Base-by-base conservation (phyloP, 805 yeast species). In the Diddensiella santjacobensis region DNA sequence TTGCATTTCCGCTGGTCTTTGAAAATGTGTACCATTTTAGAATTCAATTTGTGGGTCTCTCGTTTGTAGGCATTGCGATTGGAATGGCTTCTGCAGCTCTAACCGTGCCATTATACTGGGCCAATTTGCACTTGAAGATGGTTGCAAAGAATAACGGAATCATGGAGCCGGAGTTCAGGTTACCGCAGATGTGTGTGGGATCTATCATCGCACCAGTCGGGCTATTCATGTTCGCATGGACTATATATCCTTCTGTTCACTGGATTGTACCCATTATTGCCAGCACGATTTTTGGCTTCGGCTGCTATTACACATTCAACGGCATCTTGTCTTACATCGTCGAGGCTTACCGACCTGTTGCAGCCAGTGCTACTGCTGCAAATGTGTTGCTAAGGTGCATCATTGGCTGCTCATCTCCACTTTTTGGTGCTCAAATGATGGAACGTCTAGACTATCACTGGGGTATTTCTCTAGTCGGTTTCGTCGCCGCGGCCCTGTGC, bases 281-380 rank as follows among this genome's bases (percentile, higher is more conserved):
- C 0, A 90, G 89, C 56, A 77, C 80, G 33, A 38, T 65, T 41
- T 67, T 60, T 45, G 71, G 70, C 3, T 44, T 59, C 15, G 72
- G 73, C 0, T 66, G 70, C 20, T 65, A 66, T 15, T 55, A 64
- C 42, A 60, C 67, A 26, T 67, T 71, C 48, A 63, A 70, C 31
- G 72, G 73, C 3, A 65, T 56, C 18, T 33, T 52, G 20, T 26
- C 49, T 11, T 56, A 56, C 38, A 52, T 45, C 3, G 57, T 50
- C 2, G 59, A 52, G 29, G 54, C 71, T 3, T 63, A 71, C 57
- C 64, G 67, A 41, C 66, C 80, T 29, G 75, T 77, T 29, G 84
- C 87, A 19, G 96, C 96, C 0, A 82, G 91, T n/a, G 91, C 95
- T 2, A 66, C 87, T 52, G 96, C 96, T 30, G 96, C 96, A 11